These are phyloP conservation scores for Alternaria conjuncta DNA, from an alignment of 2,329 filamentous ascomycete genomes.

Conservation along the genomic window DNA sequence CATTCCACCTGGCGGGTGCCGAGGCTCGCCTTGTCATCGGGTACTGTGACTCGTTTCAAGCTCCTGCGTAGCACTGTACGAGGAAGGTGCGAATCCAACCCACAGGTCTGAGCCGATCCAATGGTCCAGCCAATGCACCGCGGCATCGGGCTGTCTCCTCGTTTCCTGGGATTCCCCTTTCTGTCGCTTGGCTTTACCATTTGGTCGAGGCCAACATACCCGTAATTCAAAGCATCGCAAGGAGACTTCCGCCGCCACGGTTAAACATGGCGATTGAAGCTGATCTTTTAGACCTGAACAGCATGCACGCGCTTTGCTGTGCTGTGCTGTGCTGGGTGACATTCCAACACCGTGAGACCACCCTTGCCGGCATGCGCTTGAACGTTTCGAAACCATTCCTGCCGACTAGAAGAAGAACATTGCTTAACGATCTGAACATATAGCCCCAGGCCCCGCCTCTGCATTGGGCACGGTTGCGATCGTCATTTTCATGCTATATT, in stretches of 20 bases:
- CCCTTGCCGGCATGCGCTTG: not conserved
- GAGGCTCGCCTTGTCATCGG: not conserved
- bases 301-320: not conserved
- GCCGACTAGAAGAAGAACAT: constrained; percentile 4
- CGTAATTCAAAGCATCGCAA: not conserved
- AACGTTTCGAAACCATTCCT: constrained; percentile 15
- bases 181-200: constrained; percentile 5
- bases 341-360: not conserved
- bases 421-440: not conserved
- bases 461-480: not conserved
- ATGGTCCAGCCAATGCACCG: constrained; percentile 7
- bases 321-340: not conserved
- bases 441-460: not conserved
- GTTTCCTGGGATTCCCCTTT: constrained; percentile 3
- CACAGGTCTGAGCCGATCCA: constrained; percentile 4
- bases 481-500: constrained; percentile 8
- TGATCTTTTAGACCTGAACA: not conserved
- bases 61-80: not conserved
- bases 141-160: not conserved
- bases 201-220: not conserved
- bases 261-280: not conserved
- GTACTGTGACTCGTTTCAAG: not conserved
- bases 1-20: not conserved
- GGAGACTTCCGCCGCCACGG: not conserved
- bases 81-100: constrained; percentile 1